Evolutionary conservation across 1,284 basidiomycete genomes (phyloP).

Genomic region (Sutorius eximius): DNA sequence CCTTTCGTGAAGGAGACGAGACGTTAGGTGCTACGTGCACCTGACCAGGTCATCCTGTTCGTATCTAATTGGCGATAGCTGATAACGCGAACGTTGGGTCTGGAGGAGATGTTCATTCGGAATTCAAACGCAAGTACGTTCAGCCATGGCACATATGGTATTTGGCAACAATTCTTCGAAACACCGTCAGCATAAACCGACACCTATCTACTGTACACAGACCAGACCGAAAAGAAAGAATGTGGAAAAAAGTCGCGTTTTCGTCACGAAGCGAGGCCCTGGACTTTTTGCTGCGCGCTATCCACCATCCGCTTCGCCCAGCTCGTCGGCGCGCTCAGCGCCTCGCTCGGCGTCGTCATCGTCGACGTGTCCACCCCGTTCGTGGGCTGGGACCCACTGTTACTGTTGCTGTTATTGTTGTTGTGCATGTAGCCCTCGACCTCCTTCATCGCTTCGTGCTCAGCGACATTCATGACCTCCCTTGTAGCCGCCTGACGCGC

Average conservation of each 20-base stretch:
- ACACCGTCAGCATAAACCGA: neutral
- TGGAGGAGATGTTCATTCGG: too few species aligned
- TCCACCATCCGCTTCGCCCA: conserved; percentile 20
- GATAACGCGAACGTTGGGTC: too few species aligned
- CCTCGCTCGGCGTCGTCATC: conserved; percentile 1
- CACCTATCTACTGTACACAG: neutral
- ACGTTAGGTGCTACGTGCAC: too few species aligned
- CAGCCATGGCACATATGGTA: too few species aligned
- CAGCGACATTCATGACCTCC: conserved; percentile 12
- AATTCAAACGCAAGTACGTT: too few species aligned
- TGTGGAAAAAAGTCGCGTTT: too few species aligned
- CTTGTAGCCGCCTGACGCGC: conserved; percentile 10
- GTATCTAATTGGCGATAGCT: too few species aligned
- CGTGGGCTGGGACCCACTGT: conserved; percentile 6
- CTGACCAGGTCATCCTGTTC: too few species aligned
- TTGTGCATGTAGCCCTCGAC: conserved; percentile 1
- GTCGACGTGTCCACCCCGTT: neutral
- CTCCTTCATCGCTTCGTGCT: conserved; percentile 11
- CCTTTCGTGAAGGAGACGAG: too few species aligned
- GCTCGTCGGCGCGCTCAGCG: conserved; percentile 6
- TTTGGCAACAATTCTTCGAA: neutral
- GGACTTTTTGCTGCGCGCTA: conserved; percentile 17
- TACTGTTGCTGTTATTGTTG: neutral
- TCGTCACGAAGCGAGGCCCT: conserved; percentile 7
- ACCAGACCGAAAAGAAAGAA: neutral